Base-by-base conservation (phyloP, 345 rosid genomes). In the Eucalyptus cloeziana region DNA sequence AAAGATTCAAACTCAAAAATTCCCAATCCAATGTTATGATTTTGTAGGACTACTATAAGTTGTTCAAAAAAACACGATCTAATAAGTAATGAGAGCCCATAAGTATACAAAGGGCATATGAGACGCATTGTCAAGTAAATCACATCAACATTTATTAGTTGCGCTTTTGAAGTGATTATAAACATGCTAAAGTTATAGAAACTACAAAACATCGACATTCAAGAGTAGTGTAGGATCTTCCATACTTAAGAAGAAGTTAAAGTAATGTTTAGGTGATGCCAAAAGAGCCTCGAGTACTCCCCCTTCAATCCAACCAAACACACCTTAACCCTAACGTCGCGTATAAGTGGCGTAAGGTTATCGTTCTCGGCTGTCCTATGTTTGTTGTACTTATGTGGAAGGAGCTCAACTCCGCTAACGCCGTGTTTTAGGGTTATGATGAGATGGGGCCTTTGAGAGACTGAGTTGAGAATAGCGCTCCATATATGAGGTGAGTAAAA, bases 41-140 rank as follows among this genome's bases (percentile, higher is more conserved):
- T 67, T 31, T 67, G 6, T 16, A 31, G 24, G 22, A 67, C 0
- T 1, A 67, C 5, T 16, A 4, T 8, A 0, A 15, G 33, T 1
- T 31, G 10, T 67, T 31, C 3, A 14, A 31, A 67, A 67, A 67
- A 67, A 2, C 3, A 31, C 8, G 31, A 4, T 9, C 6, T 67
- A 67, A 67, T n/a, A 67, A 8, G 43, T 31, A 19, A 4, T 4
- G 1, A 9, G 11, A 31, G 21, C 33, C 10, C 43, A 67, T 17
- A 8, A 31, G 11, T 15, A 31, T 8, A 31, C 0, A 67, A 31
- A 67, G 15, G 14, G 10, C 1, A n/a, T 31, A 31, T 31, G 3
- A 4, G 43, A 67, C 3, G 4, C 0, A 2, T 67, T 67, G 10
- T n/a, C 76, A 67, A n/a, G 71, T 7, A 14, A 62, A 12, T 13